Base-by-base conservation (phyloP, 2,329 filamentous ascomycete genomes). In the Tolypocladium paradoxum region DNA sequence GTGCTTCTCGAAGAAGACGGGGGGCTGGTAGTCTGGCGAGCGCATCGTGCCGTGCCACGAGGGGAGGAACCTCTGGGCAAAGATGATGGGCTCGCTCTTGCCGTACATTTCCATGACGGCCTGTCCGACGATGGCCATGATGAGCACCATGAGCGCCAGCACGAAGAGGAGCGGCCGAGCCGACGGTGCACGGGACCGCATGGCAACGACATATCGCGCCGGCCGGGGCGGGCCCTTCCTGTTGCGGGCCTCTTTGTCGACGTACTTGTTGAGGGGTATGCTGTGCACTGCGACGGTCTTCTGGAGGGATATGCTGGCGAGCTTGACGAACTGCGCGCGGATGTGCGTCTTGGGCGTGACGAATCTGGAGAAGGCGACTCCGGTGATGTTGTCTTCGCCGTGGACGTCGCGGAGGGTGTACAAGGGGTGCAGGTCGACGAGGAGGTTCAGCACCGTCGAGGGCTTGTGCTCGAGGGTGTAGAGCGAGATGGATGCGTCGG, bases 231-330 rank as follows among this genome's bases (percentile, higher is more conserved):
- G 67, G 0, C 63, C 67, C 53, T 68, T 70, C 50, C 65, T 66
- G 53, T 63, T 65, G 43, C 67, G 56, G 8, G 68, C 61, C 16
- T 46, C 27, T 5, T 66, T 67, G 58, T 74, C 69, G 49, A 71
- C 55, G 40, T 70, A 61, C 55, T 71, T 73, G 58, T 71, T 74
- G 48, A 96, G 77, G 0, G 88, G 84, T 57, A 96, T 83, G 38
- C 82, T 86, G 68, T 95, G 88, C 29, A 95, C 84, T 33, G 87
- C 82, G 40, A 90, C 82, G 0, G 84, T 88, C 65, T 90, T 91
- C 55, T 83, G 85, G 60, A 95, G 83, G 49, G 87, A 90, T 40
- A 89, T 86, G 48, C 87, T 91, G 33, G 88, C 90, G 4, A 96
- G 79, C 61, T 88, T 88, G 60, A 95, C 73, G 62, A 55, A 63